Base-by-base conservation (phyloP, 495 filamentous ascomycete species). In the Pseudotulostoma volvatum region DNA sequence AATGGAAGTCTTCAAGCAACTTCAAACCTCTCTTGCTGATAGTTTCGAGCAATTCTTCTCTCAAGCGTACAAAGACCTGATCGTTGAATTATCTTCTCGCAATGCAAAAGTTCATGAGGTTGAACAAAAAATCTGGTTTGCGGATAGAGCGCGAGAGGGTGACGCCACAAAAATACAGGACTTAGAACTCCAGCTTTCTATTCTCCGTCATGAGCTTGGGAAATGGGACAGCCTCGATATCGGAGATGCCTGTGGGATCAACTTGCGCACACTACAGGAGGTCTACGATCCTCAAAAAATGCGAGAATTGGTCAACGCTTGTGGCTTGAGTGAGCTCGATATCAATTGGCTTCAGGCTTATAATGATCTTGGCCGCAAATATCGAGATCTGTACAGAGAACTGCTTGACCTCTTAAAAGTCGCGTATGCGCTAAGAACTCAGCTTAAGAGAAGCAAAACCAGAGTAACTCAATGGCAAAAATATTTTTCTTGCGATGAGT, bases 1-100 rank as follows among this genome's bases (percentile, higher is more conserved):
- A n/a, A 66, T 66, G 62, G 62, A 66, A 16, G 31, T 51, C 18
- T 31, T 66, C n/a, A 55, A 53, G 37, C 49, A 51, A 18, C 53
- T 66, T 35, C 59, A 57, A 18, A 38, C 39, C 31, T 54, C 60
- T 31, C 34, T 62, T 31, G 40, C 56, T 15, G 43, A 54, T 33
- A 39, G 44, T 16, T 57, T 51, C 33, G 53, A 59, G 31, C 39
- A 42, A 3, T 50, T 49, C 3, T 60, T 66, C 37, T 45, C 53
- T 18, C 36, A 50, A 41, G 60, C 60, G 9, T 56, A 55, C 36
- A 45, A 36, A 20, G 39, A 49, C 18, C 33, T 63, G 28, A 43
- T 56, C 41, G 44, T 46, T 3, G 38, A 53, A 40, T 33, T 59
- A 32, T 37, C 45, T 33, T 31, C 23, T 19, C 43, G 43, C 18